Evolutionary conservation across 129 eudicot genomes (phyloP).

Genomic region (sunflower (Helianthus annuus)): DNA sequence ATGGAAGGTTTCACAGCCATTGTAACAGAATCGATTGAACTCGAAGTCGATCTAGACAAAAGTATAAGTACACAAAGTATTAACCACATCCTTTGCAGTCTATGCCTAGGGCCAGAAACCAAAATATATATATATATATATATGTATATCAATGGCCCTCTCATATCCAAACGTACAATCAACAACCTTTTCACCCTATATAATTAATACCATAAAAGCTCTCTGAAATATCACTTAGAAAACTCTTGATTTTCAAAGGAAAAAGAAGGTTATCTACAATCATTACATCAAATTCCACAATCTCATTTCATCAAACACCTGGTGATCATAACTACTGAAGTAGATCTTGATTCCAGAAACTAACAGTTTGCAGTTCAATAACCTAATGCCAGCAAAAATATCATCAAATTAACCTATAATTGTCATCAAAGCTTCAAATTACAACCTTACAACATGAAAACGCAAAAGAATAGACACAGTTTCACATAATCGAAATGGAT

Average conservation of each 20-base stretch:
- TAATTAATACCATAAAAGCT: slow-evolving; percentile 45
- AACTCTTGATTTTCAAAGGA: slow-evolving; percentile 27
- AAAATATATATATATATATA: no score
- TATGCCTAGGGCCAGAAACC: slow-evolving; percentile 48
- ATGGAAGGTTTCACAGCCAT: slow-evolving; percentile 47
- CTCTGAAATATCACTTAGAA: slow-evolving; percentile 22
- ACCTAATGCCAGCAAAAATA: slow-evolving; percentile 32
- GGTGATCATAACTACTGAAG: slow-evolving; percentile 7
- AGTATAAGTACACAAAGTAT: slow-evolving; percentile 50
- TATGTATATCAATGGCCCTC: slow-evolving; percentile 56
- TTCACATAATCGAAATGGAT: no score
- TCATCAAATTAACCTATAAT: slow-evolving; percentile 43
- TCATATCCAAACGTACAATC: slow-evolving; percentile 66
- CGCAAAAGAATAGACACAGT: background rate
- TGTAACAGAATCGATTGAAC: slow-evolving; percentile 38
- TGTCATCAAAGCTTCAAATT: slow-evolving; percentile 18
- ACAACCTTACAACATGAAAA: slow-evolving; percentile 15
- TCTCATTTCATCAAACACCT: slow-evolving; percentile 22
- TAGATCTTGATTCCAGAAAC: slow-evolving; percentile 31
- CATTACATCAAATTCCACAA: slow-evolving; percentile 20
- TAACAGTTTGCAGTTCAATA: slow-evolving; percentile 25
- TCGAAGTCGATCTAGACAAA: slow-evolving; percentile 54
- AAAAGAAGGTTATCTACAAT: slow-evolving; percentile 27
- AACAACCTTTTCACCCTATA: slow-evolving; percentile 44
- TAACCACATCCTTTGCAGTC: slow-evolving; percentile 72